Conservation (phyloP, 2,329 filamentous ascomycete species). For the Aspergillus hortae region DNA sequence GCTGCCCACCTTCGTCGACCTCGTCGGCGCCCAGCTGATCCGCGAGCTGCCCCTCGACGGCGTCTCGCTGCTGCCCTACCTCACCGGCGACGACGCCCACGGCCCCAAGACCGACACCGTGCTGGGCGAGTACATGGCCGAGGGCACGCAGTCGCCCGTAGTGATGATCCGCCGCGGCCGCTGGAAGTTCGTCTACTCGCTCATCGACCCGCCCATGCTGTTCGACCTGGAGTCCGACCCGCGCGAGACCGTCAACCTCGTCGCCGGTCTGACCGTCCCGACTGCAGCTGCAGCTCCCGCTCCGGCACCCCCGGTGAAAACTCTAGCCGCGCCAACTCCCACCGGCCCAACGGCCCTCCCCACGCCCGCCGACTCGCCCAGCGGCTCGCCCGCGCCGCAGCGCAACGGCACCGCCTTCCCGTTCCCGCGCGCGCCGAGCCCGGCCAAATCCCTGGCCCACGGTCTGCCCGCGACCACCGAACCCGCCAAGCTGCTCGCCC, state of each 20-base stretch:
- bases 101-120: conserved; percentile 69
- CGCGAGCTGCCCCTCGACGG: conserved; percentile 80
- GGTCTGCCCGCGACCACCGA: conserved; percentile 31
- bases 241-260: conserved; percentile 70
- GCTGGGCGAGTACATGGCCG: conserved; percentile 92
- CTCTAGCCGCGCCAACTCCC: conserved; percentile 26
- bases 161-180: conserved; percentile 89
- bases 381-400: conserved; percentile 24
- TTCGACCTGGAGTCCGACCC: conserved; percentile 77
- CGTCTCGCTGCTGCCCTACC: conserved; percentile 73
- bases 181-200: conserved; percentile 89
- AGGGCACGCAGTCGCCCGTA: conserved; percentile 81
- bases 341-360: conserved; percentile 21
- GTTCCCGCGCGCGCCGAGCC: conserved; percentile 38
- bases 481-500: conserved; percentile 50
- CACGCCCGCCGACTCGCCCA: conserved; percentile 31
- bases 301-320: conserved; percentile 29
- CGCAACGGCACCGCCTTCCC: conserved; percentile 23
- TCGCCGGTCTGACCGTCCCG: conserved; percentile 30
- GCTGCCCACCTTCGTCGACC: conserved; percentile 80
- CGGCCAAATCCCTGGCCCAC: conserved; percentile 27
- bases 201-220: conserved; percentile 77
- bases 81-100: conserved; percentile 50
- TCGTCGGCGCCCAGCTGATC: conserved; percentile 69
- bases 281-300: conserved; percentile 34